Base-by-base conservation (phyloP, 176 grass and related monocot species). In the Thalia dealbata region DNA sequence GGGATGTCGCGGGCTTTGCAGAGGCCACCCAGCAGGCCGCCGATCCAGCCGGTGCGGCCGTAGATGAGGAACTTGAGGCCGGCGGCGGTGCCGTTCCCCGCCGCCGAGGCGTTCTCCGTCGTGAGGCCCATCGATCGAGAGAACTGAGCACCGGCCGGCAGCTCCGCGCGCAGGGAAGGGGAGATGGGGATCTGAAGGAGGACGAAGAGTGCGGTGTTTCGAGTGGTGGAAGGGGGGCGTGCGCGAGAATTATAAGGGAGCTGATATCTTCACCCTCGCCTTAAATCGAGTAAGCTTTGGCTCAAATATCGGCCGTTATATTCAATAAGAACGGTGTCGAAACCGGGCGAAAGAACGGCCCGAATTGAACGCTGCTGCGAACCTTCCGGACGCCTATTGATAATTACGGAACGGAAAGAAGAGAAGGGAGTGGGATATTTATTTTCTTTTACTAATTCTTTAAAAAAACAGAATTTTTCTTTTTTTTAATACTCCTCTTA, bases 21-120 rank as follows among this genome's bases (percentile, higher is more conserved):
- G 69, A 71, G 46, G 45, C 21, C 9, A 14, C 69, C 69, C 24
- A 71, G 69, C 45, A 71, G 46, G 45, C 69, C 69, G 45, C 69
- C 69, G 43, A 71, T 71, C 69, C 69, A 71, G 0, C 69, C 69
- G 46, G 69, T 71, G 5, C 69, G 69, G 22, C 69, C 69, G 23
- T 71, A 71, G 46, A 71, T 71, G 23, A 71, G 69, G 45, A 71
- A 71, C 23, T 71, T 71, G 43, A 71, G 46, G 6, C 45, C 21
- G 43, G 44, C 18, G 6, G 64, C 30, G 3, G 8, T 6, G 32
- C 19, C n/a, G 3, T 26, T 14, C 10, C 22, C n/a, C 2, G 22
- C 69, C 45, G 11, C 3, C 22, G 69, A 71, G 21, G 44, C 44
- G 45, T 71, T 71, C 65, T 68, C 65, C 65, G 65, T 68, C 32